phyloP scores from a whole-genome alignment of 2,329 filamentous ascomycete genomes.

The Pezicula neosporulosa region DNA sequence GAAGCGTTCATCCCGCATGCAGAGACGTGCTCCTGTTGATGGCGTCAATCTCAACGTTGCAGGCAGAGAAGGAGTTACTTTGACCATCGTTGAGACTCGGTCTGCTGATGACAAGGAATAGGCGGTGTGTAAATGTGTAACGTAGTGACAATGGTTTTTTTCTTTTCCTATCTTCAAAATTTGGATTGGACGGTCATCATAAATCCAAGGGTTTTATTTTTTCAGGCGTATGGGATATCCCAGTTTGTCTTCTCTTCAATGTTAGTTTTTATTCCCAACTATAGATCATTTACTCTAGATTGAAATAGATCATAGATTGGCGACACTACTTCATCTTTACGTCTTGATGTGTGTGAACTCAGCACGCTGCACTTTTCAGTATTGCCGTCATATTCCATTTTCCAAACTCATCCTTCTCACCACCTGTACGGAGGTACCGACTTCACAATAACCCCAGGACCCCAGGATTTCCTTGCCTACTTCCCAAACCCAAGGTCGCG shows the following conservation, averaged over 20 bases:
- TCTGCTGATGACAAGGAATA: conserved; percentile 18
- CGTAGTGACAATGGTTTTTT: neutral
- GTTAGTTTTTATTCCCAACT: neutral
- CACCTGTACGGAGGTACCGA: too few species aligned
- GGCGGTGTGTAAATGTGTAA: neutral
- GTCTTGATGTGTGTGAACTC: neutral
- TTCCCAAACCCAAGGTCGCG: too few species aligned
- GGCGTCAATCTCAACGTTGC: conserved; percentile 26
- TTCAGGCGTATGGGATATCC: neutral
- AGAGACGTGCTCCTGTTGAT: conserved; percentile 15
- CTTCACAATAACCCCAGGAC: too few species aligned
- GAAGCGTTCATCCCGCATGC: conserved; percentile 8
- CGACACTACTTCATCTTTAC: neutral
- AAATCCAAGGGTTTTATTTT: neutral
- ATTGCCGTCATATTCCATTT: too few species aligned
- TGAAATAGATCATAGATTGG: neutral
- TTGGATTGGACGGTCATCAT: neutral
- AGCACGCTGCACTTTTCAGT: too few species aligned
- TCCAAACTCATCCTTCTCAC: too few species aligned
- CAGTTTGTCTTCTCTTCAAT: neutral
- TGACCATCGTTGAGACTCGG: conserved; percentile 26
- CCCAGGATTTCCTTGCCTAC: too few species aligned
- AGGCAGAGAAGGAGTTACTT: conserved; percentile 25
- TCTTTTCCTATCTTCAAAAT: neutral
- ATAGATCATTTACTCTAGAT: neutral